Percentiles rank a stretch among this genome's conserved stretches.
phyloP scores from a whole-genome alignment of 441 rosid genomes.

The Eruca vesicaria region DNA sequence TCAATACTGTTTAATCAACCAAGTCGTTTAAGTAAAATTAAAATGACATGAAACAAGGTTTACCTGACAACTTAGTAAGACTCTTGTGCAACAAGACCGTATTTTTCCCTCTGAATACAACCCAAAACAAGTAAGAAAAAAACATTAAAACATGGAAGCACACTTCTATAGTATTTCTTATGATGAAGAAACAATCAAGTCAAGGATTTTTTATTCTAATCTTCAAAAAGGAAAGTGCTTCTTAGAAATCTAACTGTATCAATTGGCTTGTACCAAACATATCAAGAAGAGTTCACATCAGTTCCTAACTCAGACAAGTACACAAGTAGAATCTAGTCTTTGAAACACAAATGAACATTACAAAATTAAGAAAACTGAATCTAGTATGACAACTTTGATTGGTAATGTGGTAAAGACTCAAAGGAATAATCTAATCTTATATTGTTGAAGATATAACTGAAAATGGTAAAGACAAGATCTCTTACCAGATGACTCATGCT shows the following conservation, averaged over 20 bases:
- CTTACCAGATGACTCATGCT: slow-evolving; percentile 64
- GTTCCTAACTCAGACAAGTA: neutral
- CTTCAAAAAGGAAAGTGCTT: neutral
- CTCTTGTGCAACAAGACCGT: slow-evolving; percentile 32
- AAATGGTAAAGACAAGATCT: neutral
- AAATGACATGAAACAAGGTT: slow-evolving; percentile 8
- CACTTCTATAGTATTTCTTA: neutral
- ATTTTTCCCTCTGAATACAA: slow-evolving; percentile 26
- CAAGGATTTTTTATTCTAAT: neutral
- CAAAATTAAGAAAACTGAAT: neutral
- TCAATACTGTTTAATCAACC: neutral
- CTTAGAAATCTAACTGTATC: neutral
- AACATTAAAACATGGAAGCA: slow-evolving; percentile 7
- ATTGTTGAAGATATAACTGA: neutral
- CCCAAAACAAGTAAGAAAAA: slow-evolving; percentile 4
- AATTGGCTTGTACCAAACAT: neutral
- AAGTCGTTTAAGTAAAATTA: neutral
- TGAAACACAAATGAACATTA: neutral
- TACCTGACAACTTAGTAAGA: slow-evolving; percentile 29
- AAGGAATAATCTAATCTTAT: neutral
- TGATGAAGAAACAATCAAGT: neutral
- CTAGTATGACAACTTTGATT: neutral
- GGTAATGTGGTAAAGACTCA: neutral
- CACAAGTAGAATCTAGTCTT: neutral
- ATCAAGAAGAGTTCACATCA: neutral